Conservation (phyloP, 1,284 basidiomycete genomes). For the Ceratobasidium theobromae region DNA sequence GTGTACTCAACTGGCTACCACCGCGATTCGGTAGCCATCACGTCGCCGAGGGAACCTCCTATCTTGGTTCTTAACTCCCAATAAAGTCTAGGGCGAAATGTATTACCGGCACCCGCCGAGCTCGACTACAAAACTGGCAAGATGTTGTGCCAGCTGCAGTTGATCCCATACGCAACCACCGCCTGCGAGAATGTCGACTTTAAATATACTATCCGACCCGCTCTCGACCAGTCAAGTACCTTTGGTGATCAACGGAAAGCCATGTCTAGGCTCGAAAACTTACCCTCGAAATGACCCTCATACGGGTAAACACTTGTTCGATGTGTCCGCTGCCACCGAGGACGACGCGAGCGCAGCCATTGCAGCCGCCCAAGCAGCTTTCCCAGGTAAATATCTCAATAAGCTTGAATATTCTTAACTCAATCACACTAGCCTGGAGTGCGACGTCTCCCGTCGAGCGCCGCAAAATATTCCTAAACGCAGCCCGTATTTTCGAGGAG, state of each 20-base stretch:
- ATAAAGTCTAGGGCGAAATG: too few species aligned
- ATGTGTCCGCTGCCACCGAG: constrained; percentile 35
- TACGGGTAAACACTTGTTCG: constrained; percentile 35
- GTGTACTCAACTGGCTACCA: not conserved
- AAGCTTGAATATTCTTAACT: not conserved
- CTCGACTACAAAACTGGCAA: too few species aligned
- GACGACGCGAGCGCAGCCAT: constrained; percentile 36
- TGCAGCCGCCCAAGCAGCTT: constrained; percentile 32
- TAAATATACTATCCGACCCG: not conserved
- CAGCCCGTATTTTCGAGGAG: constrained; percentile 35
- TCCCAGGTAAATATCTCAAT: constrained; percentile 8
- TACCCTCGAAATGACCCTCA: constrained; percentile 40
- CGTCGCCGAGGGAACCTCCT: too few species aligned
- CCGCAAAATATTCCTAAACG: constrained; percentile 38
- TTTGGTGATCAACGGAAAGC: constrained; percentile 40
- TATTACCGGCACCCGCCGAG: too few species aligned
- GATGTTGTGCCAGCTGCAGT: too few species aligned
- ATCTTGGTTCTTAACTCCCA: too few species aligned
- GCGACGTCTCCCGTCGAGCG: constrained; percentile 36
- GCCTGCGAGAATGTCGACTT: not conserved
- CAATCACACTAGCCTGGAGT: constrained; percentile 28
- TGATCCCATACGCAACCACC: not conserved
- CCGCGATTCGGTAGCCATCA: too few species aligned
- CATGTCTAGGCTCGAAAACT: constrained; percentile 36
- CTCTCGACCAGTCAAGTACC: constrained; percentile 36